Conservation (phyloP, 148 eudicot genomes). For the Silene uniflora region DNA sequence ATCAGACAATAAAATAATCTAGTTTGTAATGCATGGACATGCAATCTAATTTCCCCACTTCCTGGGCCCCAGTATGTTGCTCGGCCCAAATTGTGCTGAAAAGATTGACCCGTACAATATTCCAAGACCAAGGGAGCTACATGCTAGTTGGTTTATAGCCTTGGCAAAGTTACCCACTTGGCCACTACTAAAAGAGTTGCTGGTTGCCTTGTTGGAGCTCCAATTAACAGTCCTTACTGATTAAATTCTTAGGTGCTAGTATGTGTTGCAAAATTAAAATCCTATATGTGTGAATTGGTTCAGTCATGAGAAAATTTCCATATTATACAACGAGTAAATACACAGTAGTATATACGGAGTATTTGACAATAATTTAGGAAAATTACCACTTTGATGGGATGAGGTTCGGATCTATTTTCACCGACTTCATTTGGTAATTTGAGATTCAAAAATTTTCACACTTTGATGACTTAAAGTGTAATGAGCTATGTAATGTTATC, state of each 20-base stretch:
- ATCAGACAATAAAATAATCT: slow-evolving; percentile 5
- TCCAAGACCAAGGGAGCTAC: slow-evolving; percentile 16
- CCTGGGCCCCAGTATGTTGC: slow-evolving; percentile 16
- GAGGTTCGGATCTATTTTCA: background rate
- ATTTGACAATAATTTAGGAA: background rate
- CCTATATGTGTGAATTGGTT: background rate
- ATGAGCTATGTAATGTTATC: background rate
- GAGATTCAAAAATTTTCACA: background rate
- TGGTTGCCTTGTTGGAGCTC: background rate
- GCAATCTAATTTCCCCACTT: slow-evolving; percentile 8
- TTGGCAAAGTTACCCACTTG: background rate
- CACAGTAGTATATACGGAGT: too few species aligned
- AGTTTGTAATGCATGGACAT: slow-evolving; percentile 11
- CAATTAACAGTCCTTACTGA: background rate
- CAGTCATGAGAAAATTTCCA: background rate
- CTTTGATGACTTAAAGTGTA: background rate
- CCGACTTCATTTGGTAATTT: background rate
- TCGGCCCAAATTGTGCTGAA: slow-evolving; percentile 6
- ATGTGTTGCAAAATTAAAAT: slow-evolving; percentile 1
- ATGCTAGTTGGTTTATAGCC: slow-evolving; percentile 3
- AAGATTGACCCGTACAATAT: slow-evolving; percentile 16
- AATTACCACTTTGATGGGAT: background rate
- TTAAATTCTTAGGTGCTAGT: background rate
- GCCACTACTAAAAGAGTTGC: background rate
- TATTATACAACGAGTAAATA: too few species aligned